Percentiles rank a stretch among this genome's conserved stretches.
Evolutionary conservation across 768 basidiomycete genomes (phyloP).

Genomic region (Lactifluus hygrophoroides): DNA sequence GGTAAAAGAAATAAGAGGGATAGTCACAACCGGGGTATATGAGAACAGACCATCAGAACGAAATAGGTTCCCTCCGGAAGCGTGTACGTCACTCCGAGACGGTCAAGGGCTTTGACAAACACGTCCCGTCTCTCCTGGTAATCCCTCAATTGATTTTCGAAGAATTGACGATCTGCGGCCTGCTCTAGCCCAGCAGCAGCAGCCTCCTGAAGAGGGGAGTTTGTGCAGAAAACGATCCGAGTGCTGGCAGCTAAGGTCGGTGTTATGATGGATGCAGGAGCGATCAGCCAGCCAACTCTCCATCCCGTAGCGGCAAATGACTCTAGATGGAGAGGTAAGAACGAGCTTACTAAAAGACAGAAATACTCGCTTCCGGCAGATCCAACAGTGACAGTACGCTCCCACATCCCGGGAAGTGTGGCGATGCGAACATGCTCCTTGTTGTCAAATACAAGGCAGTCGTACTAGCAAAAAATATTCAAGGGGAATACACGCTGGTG

Average conservation of each 20-base stretch:
- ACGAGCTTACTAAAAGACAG: not conserved
- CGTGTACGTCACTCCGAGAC: constrained; percentile 76
- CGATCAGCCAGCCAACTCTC: constrained; percentile 96
- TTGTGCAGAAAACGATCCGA: constrained; percentile 91
- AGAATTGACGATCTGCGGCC: constrained; percentile 62
- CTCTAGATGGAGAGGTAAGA: constrained; percentile 41
- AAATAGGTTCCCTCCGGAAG: constrained; percentile 90
- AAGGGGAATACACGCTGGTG: not conserved
- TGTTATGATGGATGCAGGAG: constrained; percentile 68
- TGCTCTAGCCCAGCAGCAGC: constrained; percentile 84
- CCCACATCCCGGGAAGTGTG: constrained; percentile 96
- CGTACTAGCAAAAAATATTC: constrained; percentile 52
- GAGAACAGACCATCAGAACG: constrained; percentile 62
- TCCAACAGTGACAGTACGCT: constrained; percentile 90
- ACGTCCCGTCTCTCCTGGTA: constrained; percentile 74
- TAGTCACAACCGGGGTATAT: not conserved
- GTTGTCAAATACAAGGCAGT: constrained; percentile 81
- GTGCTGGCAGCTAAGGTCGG: constrained; percentile 88
- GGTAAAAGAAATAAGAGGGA: not conserved
- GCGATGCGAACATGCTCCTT: constrained; percentile 91
- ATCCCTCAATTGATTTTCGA: constrained; percentile 63
- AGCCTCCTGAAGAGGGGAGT: constrained; percentile 93
- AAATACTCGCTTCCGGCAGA: constrained; percentile 77
- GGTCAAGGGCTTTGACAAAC: constrained; percentile 74
- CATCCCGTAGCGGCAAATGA: constrained; percentile 96